Evolutionary conservation across 129 eudicot species (phyloP).

Genomic region (Scalesia atractyloides): DNA sequence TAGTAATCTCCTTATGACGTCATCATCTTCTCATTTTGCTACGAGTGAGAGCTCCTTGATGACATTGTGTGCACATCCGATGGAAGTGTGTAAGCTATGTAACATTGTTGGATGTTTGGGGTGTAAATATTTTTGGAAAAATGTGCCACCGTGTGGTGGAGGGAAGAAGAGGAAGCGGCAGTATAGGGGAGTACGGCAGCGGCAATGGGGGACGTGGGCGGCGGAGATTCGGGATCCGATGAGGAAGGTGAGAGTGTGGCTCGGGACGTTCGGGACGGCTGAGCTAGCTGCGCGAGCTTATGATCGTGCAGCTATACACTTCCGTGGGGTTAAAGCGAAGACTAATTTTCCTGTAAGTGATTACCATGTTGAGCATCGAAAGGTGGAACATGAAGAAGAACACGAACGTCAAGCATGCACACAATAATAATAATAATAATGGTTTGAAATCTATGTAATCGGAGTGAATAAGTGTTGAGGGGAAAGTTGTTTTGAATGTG

Average conservation of each 20-base stretch:
- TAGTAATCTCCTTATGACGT: not conserved
- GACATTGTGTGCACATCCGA: constrained; percentile 5
- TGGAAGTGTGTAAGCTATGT: constrained; percentile 28
- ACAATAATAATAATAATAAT: not conserved
- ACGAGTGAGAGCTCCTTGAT: constrained; percentile 6
- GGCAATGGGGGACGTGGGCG: constrained; percentile 48
- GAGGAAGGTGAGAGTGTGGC: constrained; percentile 43
- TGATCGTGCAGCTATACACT: constrained; percentile 51
- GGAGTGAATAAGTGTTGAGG: not conserved
- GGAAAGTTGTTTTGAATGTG: not conserved
- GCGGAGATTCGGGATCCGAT: constrained; percentile 57
- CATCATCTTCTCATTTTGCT: not conserved
- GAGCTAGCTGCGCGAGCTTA: constrained; percentile 58
- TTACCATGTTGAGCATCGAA: not conserved
- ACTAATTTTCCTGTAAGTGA: constrained; percentile 49
- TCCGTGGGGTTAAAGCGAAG: constrained; percentile 53
- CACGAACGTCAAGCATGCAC: not conserved
- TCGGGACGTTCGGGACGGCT: constrained; percentile 52
- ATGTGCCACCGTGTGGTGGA: constrained; percentile 13
- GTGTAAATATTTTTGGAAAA: constrained; percentile 27
- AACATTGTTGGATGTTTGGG: constrained; percentile 31
- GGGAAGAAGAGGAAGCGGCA: constrained; percentile 29
- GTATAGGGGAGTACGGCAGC: constrained; percentile 37
- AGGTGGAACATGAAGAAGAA: not conserved
- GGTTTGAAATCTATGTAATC: not conserved